Base-by-base conservation (phyloP, 495 filamentous ascomycete species). In the Pseudomonodictys pantanalensis region DNA sequence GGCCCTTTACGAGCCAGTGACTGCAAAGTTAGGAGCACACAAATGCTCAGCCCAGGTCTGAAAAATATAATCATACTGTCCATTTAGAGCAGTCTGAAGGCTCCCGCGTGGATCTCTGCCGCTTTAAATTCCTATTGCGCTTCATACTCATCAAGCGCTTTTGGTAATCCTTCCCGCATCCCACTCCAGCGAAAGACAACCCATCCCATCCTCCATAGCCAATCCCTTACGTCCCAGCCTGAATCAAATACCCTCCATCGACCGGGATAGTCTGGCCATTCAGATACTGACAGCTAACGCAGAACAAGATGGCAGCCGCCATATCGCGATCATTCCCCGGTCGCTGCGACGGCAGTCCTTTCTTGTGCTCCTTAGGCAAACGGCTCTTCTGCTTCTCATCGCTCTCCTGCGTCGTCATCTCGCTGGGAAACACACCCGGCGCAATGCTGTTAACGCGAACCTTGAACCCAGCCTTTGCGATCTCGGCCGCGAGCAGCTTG, bases 271-370 rank as follows among this genome's bases (percentile, higher is more conserved):
- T 64, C 44, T 33, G 81, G 1, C 86, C 88, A 67, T 87, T 88
- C 15, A 90, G 62, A 51, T 90, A 90, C 74, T 88, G 84, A 58
- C 89, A 89, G 3, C 76, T 78, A 9, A 75, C 81, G 9, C 80
- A 69, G 60, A 84, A 86, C 18, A 91, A 68, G 15, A 89, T 75
- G 3, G 85, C 76, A 68, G 78, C 78, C 0, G 83, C 87, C 86
- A 91, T 91, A 66, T 91, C 88, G 30, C 83, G 75, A 68, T 91
- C 88, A 32, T 81, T 82, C 0, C 87, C 87, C 0, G 86, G 85
- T 8, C 88, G 69, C 1, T 70, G 64, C 0, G 81, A 79, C 0
- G 86, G 85, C 3, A 88, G 75, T 67, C 81, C 81, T 20, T 72
- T 68, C 61, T 77, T 86, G 71, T 87, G 83, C 56, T 86, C 81